These are phyloP conservation scores for Dionaea muscipula DNA, from an alignment of 179 eudicot species.

Conservation along the genomic window DNA sequence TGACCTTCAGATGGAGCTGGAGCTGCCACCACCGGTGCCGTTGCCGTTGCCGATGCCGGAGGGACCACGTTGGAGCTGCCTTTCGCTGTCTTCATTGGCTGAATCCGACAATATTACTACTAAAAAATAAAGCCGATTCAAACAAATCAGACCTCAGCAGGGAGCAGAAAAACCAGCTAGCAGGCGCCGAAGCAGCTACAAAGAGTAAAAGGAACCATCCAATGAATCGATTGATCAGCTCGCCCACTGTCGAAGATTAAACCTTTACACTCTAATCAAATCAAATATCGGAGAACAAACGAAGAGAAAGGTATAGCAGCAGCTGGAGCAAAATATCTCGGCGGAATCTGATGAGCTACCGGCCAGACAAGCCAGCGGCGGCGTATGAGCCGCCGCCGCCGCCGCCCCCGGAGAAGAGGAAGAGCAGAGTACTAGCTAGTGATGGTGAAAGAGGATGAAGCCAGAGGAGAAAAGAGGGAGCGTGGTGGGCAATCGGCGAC, in stretches of 20 bases:
- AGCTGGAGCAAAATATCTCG: no score
- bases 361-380: no score
- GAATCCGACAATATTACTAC: constrained; percentile 8
- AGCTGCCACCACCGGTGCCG: constrained; percentile 33
- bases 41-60: constrained; percentile 23
- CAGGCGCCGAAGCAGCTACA: neutral
- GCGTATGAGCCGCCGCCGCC: constrained; percentile 2
- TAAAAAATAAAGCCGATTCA: neutral
- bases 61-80: constrained; percentile 25
- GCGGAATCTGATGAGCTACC: no score
- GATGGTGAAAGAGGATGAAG: constrained; percentile 11
- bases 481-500: constrained; percentile 12
- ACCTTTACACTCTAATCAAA: neutral
- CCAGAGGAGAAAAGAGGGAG: neutral
- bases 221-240: neutral
- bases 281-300: neutral
- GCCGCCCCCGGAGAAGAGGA: constrained; percentile 25
- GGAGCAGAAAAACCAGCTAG: neutral
- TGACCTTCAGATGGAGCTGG: neutral
- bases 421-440: neutral
- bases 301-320: no score
- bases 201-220: neutral
- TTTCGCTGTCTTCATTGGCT: constrained; percentile 51
- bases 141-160: neutral
- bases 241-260: neutral